Percentiles rank a stretch among this genome's conserved stretches.
Evolutionary conservation across 1,284 basidiomycete species (phyloP).

Genomic region (Bjerkandera adusta): DNA sequence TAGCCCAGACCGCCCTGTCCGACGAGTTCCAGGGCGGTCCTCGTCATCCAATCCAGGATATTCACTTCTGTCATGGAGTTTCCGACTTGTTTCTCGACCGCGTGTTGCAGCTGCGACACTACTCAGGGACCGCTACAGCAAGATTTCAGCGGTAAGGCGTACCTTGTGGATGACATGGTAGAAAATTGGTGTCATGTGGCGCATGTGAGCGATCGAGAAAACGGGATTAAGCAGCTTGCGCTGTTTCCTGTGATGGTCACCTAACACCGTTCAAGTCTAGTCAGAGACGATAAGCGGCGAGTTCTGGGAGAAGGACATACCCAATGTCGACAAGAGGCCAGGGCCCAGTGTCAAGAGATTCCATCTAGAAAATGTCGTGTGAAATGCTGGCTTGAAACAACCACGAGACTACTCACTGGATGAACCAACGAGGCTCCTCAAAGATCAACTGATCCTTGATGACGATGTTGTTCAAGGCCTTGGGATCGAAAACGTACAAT

Average conservation of each 20-base stretch:
- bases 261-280: too few relatives aligned
- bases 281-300: not conserved
- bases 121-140: not conserved
- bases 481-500: conserved; percentile 18
- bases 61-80: conserved; percentile 29
- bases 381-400: too few relatives aligned
- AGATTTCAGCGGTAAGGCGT: not conserved
- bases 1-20: conserved; percentile 38
- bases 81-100: conserved; percentile 19
- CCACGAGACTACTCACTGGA: not conserved
- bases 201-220: conserved; percentile 32
- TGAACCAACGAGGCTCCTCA: conserved; percentile 14
- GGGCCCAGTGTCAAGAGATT: conserved; percentile 19
- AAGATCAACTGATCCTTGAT: conserved; percentile 17
- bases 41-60: conserved; percentile 33
- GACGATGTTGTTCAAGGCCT: conserved; percentile 16
- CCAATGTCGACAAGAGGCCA: conserved; percentile 21
- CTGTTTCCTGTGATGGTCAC: conserved; percentile 31
- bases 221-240: conserved; percentile 34
- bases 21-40: conserved; percentile 38
- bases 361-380: conserved; percentile 11
- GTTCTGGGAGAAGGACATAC: conserved; percentile 4
- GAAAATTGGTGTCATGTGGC: conserved; percentile 34
- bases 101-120: conserved; percentile 22
- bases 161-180: conserved; percentile 32